Evolutionary conservation across 2,329 filamentous ascomycete genomes (phyloP), one percentile per base, ranked within the genome.

Genomic region (Neofusicoccum parvum): DNA sequence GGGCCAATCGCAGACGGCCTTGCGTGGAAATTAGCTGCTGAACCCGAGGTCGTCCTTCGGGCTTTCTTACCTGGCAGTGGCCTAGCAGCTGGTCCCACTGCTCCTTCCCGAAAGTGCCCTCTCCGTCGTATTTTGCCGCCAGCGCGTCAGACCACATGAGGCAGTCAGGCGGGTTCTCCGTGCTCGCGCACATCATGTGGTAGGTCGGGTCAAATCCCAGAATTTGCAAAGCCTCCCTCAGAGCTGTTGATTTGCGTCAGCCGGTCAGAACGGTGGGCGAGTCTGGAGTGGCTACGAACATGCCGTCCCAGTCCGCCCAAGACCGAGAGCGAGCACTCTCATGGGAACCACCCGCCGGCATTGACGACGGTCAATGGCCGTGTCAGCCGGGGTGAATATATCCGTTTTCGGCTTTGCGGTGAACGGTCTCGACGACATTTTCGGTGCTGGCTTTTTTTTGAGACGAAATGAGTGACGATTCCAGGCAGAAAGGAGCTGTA

Each of bases 71-170:
- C 71, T 81, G 86, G 73, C 86, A 87, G 75, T 88, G 83, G 59
- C 88, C 87, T 66, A 91, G 80, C 11, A 91, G 82, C 75, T 88
- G 84, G 75, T 91, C 88, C 87, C 87, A 91, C 76, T 91, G 87
- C 72, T 87, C 84, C 58, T 87, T 85, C 23, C 85, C 87, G 69
- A 90, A 90, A 11, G 10, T 81, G 59, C 87, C 87, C 59, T 86
- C 79, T 36, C 85, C 85, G 69, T 88, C 83, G 76, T 83, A 87
- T 72, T 87, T 87, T 68, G 87, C 87, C 15, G 80, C 80, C 64
- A 91, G 82, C 32, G 89, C 89, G 68, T 91, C 87, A 77, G 87
- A 86, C 89, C 89, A 91, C 80, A 90, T 86, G 48, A 89, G 80
- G 65, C 85, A 86, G 72, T 90, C 88, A 20, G 85, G 86, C 6